phyloP scores from a whole-genome alignment of 1,284 basidiomycete genomes.

The Sparassis latifolia region DNA sequence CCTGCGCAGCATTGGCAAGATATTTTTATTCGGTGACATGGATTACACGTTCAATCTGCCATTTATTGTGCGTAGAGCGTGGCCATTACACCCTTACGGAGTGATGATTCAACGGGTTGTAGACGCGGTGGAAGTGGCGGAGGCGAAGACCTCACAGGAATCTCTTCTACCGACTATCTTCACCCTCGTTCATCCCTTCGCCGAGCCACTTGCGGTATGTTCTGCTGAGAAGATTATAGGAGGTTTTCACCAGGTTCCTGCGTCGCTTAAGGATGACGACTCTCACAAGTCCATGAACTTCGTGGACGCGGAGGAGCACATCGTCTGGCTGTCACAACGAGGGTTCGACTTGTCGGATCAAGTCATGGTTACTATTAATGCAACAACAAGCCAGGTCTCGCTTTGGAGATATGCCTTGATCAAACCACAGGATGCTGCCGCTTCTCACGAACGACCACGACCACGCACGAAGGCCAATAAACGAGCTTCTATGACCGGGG shows the following conservation, averaged over 20 bases:
- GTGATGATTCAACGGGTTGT: constrained; percentile 75
- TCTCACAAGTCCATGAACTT: constrained; percentile 40
- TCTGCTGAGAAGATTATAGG: constrained; percentile 51
- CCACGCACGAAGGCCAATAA: constrained; percentile 9
- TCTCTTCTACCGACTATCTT: constrained; percentile 71
- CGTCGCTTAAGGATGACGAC: constrained; percentile 46
- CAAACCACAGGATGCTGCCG: constrained; percentile 42
- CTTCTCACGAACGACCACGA: constrained; percentile 18
- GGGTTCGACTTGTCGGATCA: constrained; percentile 39
- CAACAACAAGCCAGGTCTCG: constrained; percentile 42
- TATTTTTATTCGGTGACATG: constrained; percentile 69
- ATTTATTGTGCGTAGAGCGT: constrained; percentile 72
- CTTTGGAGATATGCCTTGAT: constrained; percentile 70
- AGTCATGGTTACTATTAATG: constrained; percentile 51
- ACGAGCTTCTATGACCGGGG: constrained; percentile 16
- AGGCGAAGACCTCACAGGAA: constrained; percentile 56
- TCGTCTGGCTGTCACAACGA: constrained; percentile 52
- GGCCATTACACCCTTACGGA: constrained; percentile 72
- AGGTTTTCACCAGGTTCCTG: constrained; percentile 31
- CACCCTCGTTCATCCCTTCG: constrained; percentile 67
- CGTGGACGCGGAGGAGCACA: constrained; percentile 52
- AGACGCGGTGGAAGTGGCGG: constrained; percentile 58
- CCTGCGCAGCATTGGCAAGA: constrained; percentile 65
- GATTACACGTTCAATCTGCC: constrained; percentile 80
- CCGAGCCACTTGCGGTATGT: constrained; percentile 69